Evolutionary conservation across 129 eudicot species (phyloP), one percentile per base, ranked within the genome.

Genomic region (Lonicera japonica): DNA sequence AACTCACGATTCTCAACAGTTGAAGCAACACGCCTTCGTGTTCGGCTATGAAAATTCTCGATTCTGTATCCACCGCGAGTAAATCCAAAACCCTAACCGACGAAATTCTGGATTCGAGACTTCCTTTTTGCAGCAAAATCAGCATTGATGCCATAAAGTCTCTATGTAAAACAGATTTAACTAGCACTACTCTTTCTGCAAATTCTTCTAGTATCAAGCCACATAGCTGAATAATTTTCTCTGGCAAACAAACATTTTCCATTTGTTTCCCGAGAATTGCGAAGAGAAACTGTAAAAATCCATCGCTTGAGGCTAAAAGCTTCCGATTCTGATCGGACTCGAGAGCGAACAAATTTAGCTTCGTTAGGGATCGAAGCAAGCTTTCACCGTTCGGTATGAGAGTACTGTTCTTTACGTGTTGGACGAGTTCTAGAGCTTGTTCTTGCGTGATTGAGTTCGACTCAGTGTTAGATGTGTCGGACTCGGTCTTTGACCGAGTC

Each of bases 301-400:
- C 36, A 1, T 66, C 62, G 57, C 18, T 52, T 14, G 69, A 14
- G 15, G 75, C 64, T 11, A 79, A 8, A 8, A 70, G 41, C 25
- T 41, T 57, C 2, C 64, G 69, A 36, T 74, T 79, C 24, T 71
- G 73, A 8, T 38, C 74, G n/a, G 65, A 58, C 18, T 71, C 72
- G 0, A 23, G 8, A 0, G 82, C 76, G 51, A 75, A 72, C 0
- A 64, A 48, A 25, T 40, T 48, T 22, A 78, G 75, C 39, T 60
- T 58, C 2, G 66, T 15, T 13, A 72, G 5, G 21, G 4, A 0
- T 20, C 20, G 11, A 22, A 57, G 8, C 16, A 45, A 29, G 57
- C 5, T 24, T 41, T 18, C 16, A 20, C 8, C 18, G 46, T 34
- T 54, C 18, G n/a, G 16, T 57, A 0, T 6, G 56, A 10, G 43